A percentile compares a stretch with the other conserved stretches of the same genome.
phyloP scores from a whole-genome alignment of 768 basidiomycete genomes.

The Xerocomellus chrysenteron region DNA sequence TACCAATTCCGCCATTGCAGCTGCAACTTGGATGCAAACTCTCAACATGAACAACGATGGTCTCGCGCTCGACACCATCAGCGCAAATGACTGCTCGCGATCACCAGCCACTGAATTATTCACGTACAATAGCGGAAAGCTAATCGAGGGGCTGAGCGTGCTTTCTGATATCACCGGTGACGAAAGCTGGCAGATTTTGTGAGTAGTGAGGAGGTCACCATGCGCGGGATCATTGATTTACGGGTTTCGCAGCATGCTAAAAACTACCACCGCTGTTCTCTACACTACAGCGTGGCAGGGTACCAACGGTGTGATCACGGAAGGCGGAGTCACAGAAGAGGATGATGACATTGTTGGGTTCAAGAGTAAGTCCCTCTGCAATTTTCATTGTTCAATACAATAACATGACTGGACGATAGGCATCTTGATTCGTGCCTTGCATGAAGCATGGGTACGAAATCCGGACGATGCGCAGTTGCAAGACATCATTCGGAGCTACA shows the following conservation, averaged over 20 bases:
- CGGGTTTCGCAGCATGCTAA: conserved; percentile 32
- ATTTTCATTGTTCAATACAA: neutral
- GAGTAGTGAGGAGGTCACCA: conserved; percentile 10
- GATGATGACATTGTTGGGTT: conserved; percentile 53
- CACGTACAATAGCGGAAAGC: conserved; percentile 57
- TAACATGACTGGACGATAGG: conserved; percentile 20
- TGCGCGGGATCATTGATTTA: neutral
- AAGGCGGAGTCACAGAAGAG: conserved; percentile 40
- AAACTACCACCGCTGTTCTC: conserved; percentile 40
- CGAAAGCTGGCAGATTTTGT: conserved; percentile 42
- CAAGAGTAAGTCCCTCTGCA: conserved; percentile 38
- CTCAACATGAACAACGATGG: conserved; percentile 43
- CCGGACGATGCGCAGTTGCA: conserved; percentile 37
- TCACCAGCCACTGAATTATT: conserved; percentile 48
- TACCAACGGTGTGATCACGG: conserved; percentile 50
- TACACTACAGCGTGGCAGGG: conserved; percentile 49
- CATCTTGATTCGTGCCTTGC: conserved; percentile 47
- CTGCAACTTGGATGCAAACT: conserved; percentile 48
- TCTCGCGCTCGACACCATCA: conserved; percentile 48
- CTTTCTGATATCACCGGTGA: conserved; percentile 44
- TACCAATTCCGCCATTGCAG: conserved; percentile 43
- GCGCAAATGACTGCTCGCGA: conserved; percentile 46
- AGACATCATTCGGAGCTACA: conserved; percentile 47
- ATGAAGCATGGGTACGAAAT: conserved; percentile 44
- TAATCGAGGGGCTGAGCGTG: conserved; percentile 50